Evolutionary conservation across 164 flowering plant species (phyloP).

Genomic region (Buxus sempervirens): DNA sequence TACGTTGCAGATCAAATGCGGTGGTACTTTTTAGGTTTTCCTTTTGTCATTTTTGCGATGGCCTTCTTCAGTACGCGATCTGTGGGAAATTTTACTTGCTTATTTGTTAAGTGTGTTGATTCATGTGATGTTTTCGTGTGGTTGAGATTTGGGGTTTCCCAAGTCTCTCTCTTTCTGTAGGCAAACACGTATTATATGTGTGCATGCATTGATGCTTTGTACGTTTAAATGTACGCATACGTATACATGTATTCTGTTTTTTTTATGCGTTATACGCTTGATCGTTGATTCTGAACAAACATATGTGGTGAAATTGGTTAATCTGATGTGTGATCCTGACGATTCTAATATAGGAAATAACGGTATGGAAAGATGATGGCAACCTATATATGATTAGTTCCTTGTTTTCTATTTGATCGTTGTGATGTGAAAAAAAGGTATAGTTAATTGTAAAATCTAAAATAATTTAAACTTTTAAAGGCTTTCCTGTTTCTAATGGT

Average conservation of each 20-base stretch:
- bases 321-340: background rate
- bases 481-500: background rate
- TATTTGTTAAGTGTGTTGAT: background rate
- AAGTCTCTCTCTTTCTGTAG: background rate
- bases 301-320: background rate
- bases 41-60: background rate
- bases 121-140: background rate
- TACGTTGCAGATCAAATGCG: slow-evolving; percentile 1
- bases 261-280: no score
- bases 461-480: background rate
- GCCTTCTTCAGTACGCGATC: no score
- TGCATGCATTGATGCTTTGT: no score
- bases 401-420: background rate
- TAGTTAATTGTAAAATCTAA: background rate
- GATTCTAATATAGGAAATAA: background rate
- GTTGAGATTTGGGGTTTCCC: background rate
- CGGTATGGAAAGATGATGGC: background rate
- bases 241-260: no score
- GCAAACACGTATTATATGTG: no score
- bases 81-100: no score
- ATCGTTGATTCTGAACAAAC: no score
- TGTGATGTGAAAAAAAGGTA: background rate
- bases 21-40: background rate
- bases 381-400: background rate
- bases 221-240: no score